Evolutionary conservation across 2,329 filamentous ascomycete genomes (phyloP).

Genomic region (Sclerotinia subarctica): DNA sequence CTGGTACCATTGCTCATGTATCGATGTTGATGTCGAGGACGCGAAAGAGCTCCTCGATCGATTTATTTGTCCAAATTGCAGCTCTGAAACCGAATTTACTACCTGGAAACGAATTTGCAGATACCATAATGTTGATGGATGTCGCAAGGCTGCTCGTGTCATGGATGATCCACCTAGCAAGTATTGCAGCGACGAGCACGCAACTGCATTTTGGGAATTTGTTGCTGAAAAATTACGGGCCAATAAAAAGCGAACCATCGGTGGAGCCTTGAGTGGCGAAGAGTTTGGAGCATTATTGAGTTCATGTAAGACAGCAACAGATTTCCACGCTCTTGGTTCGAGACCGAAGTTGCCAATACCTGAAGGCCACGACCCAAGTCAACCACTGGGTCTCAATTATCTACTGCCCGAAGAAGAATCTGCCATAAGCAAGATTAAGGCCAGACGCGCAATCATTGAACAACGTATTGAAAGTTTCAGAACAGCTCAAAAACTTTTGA

Average conservation of each 20-base stretch:
- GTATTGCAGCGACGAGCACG: slow-evolving; percentile 37
- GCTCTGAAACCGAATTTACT: slow-evolving; percentile 29
- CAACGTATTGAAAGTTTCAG: slow-evolving; percentile 27
- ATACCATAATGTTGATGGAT: slow-evolving; percentile 30
- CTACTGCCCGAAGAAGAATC: slow-evolving; percentile 32
- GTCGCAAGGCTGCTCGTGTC: slow-evolving; percentile 35
- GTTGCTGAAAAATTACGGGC: slow-evolving; percentile 26
- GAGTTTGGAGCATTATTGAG: slow-evolving; percentile 31
- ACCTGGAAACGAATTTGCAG: slow-evolving; percentile 38
- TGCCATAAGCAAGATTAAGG: slow-evolving; percentile 28
- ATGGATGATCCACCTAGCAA: slow-evolving; percentile 35
- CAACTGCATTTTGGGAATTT: slow-evolving; percentile 28
- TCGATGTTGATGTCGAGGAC: slow-evolving; percentile 34
- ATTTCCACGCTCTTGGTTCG: slow-evolving; percentile 33
- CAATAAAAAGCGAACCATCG: slow-evolving; percentile 32
- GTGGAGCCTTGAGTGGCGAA: slow-evolving; percentile 31
- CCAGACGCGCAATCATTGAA: slow-evolving; percentile 26
- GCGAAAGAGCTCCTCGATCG: slow-evolving; percentile 36
- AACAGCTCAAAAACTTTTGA: slow-evolving; percentile 30
- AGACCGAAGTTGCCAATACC: slow-evolving; percentile 34
- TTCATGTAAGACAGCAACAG: slow-evolving; percentile 23
- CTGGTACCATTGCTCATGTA: slow-evolving; percentile 39
- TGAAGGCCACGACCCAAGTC: slow-evolving; percentile 33
- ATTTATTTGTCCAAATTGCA: slow-evolving; percentile 37
- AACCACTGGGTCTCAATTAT: slow-evolving; percentile 33